Evolutionary conservation across 1,139 yeast species (phyloP), one percentile per base, ranked within the genome.

Genomic region (Arxiozyma heterogenica): DNA sequence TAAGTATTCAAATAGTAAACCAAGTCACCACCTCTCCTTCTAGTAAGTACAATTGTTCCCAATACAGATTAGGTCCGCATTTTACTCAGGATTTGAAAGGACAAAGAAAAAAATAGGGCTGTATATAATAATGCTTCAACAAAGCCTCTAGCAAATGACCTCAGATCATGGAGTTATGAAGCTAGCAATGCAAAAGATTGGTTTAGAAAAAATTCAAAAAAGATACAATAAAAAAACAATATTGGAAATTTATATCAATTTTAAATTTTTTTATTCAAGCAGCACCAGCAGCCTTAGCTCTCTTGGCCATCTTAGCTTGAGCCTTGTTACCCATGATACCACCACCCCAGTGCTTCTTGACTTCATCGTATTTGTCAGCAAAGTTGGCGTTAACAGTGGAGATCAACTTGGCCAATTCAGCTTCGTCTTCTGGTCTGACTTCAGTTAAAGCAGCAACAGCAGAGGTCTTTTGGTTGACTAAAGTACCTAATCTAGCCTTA

Each of bases 271-370:
- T 15, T 12, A 34, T 12, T 34, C 54, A 59, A 55, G 58, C 60
- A 41, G 78, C 70, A 58, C 72, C 79, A 56, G 74, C 65, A 64
- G 74, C 77, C 73, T 74, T 75, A 64, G 73, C 75, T 72, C 75
- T 78, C 80, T 81, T 81, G 66, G 73, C 82, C 59, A 72, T 74
- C 79, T 84, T 86, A 69, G 82, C 93, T 70, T 79, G 81, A 69
- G 97, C 88, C 82, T 91, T 91, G 69, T 87, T 79, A 75, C 98
- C 97, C 82, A 93, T 80, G 76, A 87, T 73, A 83, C 98, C 98
- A 81, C 98, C 98, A 83, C 98, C 98, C 98, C 98, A 91, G 85
- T 89, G 95, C 80, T 88, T 89, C 83, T 95, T 91, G 75, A 81
- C 73, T 68, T 91, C 97, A 71, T 91, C 97, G 84, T 84, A 88